Evolutionary conservation across 1,284 basidiomycete species (phyloP), one percentile per base, ranked within the genome.

Genomic region (Malassezia furfur): DNA sequence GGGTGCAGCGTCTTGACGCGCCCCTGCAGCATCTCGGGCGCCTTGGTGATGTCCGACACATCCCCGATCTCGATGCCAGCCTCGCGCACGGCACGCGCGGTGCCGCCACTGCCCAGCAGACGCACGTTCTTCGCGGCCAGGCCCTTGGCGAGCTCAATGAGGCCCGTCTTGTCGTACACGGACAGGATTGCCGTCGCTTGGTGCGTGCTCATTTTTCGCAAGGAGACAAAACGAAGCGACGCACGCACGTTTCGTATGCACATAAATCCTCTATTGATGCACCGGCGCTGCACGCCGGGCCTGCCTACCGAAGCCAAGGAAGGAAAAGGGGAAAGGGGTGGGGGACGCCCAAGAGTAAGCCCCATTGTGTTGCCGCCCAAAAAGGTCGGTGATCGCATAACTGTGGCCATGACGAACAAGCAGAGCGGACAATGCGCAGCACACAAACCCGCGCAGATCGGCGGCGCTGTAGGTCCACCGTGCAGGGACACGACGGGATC

Each of bases 1-100:
- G 94, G 94, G 74, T 99, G 94, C n/a, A 99, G 83, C 5, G 94
- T 99, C 80, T 99, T 98, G 63, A 98, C 94, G 61, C 94, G 82
- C 40, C 94, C 94, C 52, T 93, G 91, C 14, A 99, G 82, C 90
- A 99, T 98, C 77, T 99, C 94, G n/a, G 93, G 94, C 1, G 91
- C 91, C 73, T 93, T 93, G 49, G 94, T 98, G 77, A 98, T 87
- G 72, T 91, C 88, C 19, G 91, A 90, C 43, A 99, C 91, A 82
- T 99, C 94, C 64, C 91, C 84, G 67, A 98, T 91, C 49, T 84
- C 80, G 60, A 96, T 83, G 17, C 90, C 91, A 40, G 88, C 86
- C 59, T 96, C 91, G 72, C 94, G 84, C 76, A 99, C 93, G 76
- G 88, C 88, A 78, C 93, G 96, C 52, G 94, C 93, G 19, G 94